Evolutionary conservation across 1,284 basidiomycete genomes (phyloP).

Genomic region (Ceratobasidium sp.): DNA sequence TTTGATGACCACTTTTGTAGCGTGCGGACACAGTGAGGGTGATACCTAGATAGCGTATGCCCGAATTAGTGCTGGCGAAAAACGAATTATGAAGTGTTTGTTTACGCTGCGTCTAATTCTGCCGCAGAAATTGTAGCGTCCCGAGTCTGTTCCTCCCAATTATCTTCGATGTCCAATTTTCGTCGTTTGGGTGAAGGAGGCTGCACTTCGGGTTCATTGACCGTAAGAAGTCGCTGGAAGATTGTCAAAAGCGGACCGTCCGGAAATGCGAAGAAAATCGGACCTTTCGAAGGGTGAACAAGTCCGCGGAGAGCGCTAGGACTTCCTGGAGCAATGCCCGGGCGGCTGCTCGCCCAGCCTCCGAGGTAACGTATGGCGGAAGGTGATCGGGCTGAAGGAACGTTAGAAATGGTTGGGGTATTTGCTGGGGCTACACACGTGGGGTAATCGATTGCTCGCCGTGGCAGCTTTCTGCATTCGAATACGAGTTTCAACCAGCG

Average conservation of each 20-base stretch:
- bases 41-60: slow-evolving; percentile 60
- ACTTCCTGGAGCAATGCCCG: slow-evolving; percentile 69
- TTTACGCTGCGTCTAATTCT: slow-evolving; percentile 68
- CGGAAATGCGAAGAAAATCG: slow-evolving; percentile 1
- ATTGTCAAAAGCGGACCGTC: neutral
- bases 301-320: slow-evolving; percentile 67
- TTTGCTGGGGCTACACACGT: slow-evolving; percentile 46
- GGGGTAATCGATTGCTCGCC: slow-evolving; percentile 70
- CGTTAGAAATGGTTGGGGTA: slow-evolving; percentile 21
- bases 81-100: slow-evolving; percentile 9
- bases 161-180: slow-evolving; percentile 50
- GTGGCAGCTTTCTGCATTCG: slow-evolving; percentile 83
- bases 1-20: slow-evolving; percentile 93
- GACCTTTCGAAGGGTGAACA: slow-evolving; percentile 76
- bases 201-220: slow-evolving; percentile 61
- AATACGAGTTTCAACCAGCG: slow-evolving; percentile 86
- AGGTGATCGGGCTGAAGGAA: slow-evolving; percentile 55
- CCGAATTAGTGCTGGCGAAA: slow-evolving; percentile 7
- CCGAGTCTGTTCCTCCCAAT: slow-evolving; percentile 59
- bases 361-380: slow-evolving; percentile 49
- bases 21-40: slow-evolving; percentile 76
- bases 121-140: slow-evolving; percentile 61
- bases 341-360: slow-evolving; percentile 52
- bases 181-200: slow-evolving; percentile 70
- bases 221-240: slow-evolving; percentile 55